Conservation (phyloP, 352 stramenopile species). For the Pythium dissimile region DNA sequence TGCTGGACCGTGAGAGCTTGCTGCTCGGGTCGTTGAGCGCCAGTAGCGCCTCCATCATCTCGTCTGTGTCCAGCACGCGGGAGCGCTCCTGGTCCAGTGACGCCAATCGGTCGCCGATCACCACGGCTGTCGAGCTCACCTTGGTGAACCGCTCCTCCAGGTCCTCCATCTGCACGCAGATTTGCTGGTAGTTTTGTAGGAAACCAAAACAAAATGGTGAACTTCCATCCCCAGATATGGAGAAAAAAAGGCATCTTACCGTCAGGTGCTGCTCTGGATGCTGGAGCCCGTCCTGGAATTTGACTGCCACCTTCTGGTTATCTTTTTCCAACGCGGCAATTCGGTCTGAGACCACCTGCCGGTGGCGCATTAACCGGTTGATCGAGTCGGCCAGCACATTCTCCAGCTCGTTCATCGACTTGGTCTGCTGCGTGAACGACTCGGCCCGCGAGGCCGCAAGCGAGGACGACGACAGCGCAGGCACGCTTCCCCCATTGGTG, state of each 20-base stretch:
- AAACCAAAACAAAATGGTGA: background rate
- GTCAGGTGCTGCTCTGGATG: conserved; percentile 56
- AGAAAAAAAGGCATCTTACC: conserved; percentile 23
- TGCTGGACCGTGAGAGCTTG: conserved; percentile 55
- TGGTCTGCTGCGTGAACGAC: conserved; percentile 57
- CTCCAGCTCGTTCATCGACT: conserved; percentile 64
- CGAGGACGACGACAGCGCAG: conserved; percentile 1
- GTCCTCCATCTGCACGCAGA: conserved; percentile 77
- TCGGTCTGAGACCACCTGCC: conserved; percentile 47
- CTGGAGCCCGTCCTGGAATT: conserved; percentile 61
- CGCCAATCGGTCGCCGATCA: conserved; percentile 66
- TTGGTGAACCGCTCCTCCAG: conserved; percentile 84
- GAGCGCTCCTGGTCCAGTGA: conserved; percentile 60
- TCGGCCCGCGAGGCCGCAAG: conserved; percentile 1
- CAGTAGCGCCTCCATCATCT: conserved; percentile 72
- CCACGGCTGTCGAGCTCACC: conserved; percentile 76
- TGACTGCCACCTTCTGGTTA: conserved; percentile 46
- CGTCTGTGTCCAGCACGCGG: conserved; percentile 69
- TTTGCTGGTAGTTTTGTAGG: no score
- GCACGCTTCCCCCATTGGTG: background rate
- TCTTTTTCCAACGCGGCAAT: conserved; percentile 63
- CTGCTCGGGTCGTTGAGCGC: conserved; percentile 64
- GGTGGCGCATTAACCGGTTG: conserved; percentile 51
- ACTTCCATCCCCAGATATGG: no score
- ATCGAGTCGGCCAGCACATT: conserved; percentile 54